A percentile compares a stretch with the other conserved stretches of the same genome.
phyloP scores from a whole-genome alignment of 2,329 filamentous ascomycete genomes.

The Arachnomyces sp. region DNA sequence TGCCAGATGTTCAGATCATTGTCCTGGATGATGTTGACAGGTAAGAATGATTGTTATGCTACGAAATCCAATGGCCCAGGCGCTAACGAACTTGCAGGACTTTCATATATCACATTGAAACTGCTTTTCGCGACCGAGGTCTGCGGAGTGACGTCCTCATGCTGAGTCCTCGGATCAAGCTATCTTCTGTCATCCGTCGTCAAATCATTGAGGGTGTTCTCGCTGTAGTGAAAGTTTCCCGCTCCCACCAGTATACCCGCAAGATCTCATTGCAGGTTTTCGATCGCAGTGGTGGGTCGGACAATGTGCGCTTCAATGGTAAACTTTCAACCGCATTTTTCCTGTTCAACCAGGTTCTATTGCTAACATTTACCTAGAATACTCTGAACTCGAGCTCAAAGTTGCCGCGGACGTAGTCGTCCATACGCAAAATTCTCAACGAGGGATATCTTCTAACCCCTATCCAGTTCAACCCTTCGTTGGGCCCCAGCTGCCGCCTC shows the following conservation, averaged over 20 bases:
- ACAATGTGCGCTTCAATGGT: slow-evolving; percentile 72
- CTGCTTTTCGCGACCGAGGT: slow-evolving; percentile 62
- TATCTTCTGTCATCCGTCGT: slow-evolving; percentile 70
- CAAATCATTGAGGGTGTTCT: slow-evolving; percentile 85
- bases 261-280: slow-evolving; percentile 81
- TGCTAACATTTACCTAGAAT: slow-evolving; percentile 48
- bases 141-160: slow-evolving; percentile 73
- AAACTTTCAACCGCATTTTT: slow-evolving; percentile 7
- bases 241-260: slow-evolving; percentile 59
- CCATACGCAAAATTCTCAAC: slow-evolving; percentile 42
- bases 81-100: slow-evolving; percentile 42
- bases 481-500: slow-evolving; percentile 27
- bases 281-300: slow-evolving; percentile 65
- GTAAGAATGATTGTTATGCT: slow-evolving; percentile 21
- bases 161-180: slow-evolving; percentile 66
- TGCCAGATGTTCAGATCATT: slow-evolving; percentile 85
- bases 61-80: slow-evolving; percentile 6
- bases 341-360: slow-evolving; percentile 1
- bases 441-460: slow-evolving; percentile 27
- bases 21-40: slow-evolving; percentile 67
- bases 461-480: slow-evolving; percentile 30
- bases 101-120: slow-evolving; percentile 77
- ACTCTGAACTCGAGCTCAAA: slow-evolving; percentile 69
- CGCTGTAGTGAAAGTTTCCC: slow-evolving; percentile 71
- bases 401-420: slow-evolving; percentile 75